Conservation (phyloP, 202 grass and related monocot species). For the Elaeis oleifera region DNA sequence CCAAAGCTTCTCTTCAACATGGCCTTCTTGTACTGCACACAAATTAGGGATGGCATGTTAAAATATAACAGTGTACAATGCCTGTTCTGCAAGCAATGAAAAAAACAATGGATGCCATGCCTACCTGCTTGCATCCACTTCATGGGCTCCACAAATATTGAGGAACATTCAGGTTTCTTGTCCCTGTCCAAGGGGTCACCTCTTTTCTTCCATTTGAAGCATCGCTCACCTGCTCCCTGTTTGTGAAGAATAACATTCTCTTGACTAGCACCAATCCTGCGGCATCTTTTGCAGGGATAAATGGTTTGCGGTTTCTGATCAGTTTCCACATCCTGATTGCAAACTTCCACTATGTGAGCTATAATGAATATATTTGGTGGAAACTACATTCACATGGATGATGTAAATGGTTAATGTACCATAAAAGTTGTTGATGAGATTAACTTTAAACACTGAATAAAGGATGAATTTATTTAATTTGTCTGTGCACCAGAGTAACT, state of each 20-base stretch:
- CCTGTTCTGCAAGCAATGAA: not conserved
- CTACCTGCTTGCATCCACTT: conserved; percentile 86
- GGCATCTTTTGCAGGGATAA: conserved; percentile 69
- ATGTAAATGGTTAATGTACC: too few species aligned
- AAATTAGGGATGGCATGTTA: not conserved
- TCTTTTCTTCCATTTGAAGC: conserved; percentile 42
- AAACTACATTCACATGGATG: too few species aligned
- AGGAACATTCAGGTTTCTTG: conserved; percentile 45
- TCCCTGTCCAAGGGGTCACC: conserved; percentile 12
- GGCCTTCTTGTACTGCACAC: conserved; percentile 56
- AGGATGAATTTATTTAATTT: too few species aligned
- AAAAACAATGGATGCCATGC: not conserved
- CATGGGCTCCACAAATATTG: conserved; percentile 82
- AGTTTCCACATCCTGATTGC: conserved; percentile 20
- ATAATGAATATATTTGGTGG: too few species aligned
- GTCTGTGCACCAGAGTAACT: too few species aligned
- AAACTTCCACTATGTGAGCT: conserved; percentile 16
- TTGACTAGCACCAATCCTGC: conserved; percentile 61
- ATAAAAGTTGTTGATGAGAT: too few species aligned
- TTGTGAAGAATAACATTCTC: conserved; percentile 54
- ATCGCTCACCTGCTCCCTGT: conserved; percentile 42
- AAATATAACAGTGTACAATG: not conserved
- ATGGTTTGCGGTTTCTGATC: conserved; percentile 37
- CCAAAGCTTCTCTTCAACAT: conserved; percentile 54
- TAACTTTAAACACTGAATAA: too few species aligned